These are phyloP conservation scores for Phialocephala subalpina DNA, from an alignment of 2,329 filamentous ascomycete genomes.

Conservation along the genomic window DNA sequence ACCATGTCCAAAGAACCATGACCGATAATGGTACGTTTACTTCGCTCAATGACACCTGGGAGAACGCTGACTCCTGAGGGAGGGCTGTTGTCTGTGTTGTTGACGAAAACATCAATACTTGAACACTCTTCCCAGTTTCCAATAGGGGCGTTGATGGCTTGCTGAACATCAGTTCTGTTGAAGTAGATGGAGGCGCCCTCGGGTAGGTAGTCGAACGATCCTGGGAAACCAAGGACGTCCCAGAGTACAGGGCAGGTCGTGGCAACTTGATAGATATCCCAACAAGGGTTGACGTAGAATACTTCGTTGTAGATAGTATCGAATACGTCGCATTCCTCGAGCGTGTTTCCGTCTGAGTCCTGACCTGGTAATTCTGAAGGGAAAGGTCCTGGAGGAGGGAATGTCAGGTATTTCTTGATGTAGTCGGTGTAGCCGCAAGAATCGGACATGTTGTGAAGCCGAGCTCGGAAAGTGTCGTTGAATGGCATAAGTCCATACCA, in stretches of 20 bases:
- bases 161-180: constrained; percentile 66
- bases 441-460: constrained; percentile 59
- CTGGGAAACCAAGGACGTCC: constrained; percentile 75
- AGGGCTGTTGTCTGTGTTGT: constrained; percentile 58
- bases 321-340: constrained; percentile 65
- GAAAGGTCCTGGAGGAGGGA: constrained; percentile 70
- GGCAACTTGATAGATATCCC: constrained; percentile 77
- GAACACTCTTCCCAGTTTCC: constrained; percentile 68
- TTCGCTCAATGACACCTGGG: constrained; percentile 76
- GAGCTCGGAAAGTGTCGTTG: constrained; percentile 63
- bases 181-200: constrained; percentile 68
- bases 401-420: constrained; percentile 68
- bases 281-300: constrained; percentile 75
- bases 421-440: constrained; percentile 70
- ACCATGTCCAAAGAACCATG: constrained; percentile 67
- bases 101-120: constrained; percentile 52
- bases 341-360: constrained; percentile 46
- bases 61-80: constrained; percentile 66
- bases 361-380: constrained; percentile 56
- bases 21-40: constrained; percentile 76
- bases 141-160: constrained; percentile 74
- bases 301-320: constrained; percentile 62
- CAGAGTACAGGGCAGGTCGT: constrained; percentile 75
- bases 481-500: constrained; percentile 68
- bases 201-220: constrained; percentile 69